Conservation (phyloP, 768 basidiomycete species). For the Trametes coccinea region DNA sequence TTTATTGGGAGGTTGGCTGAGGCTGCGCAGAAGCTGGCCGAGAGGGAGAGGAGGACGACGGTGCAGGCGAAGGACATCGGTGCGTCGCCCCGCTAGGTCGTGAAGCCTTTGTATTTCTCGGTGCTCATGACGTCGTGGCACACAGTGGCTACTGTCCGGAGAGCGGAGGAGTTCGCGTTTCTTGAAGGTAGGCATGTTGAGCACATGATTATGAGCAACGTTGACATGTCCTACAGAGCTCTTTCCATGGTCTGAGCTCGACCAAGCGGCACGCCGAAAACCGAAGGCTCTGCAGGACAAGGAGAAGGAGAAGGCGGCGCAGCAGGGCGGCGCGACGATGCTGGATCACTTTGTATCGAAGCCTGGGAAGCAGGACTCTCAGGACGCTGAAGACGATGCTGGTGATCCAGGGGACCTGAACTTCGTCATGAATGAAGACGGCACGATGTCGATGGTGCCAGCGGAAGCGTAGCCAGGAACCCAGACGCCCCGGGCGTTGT, state of each 20-base stretch:
- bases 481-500: too few species aligned
- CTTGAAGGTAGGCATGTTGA: constrained; percentile 57
- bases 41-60: constrained; percentile 68
- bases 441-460: constrained; percentile 47
- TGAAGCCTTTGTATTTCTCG: neutral
- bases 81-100: constrained; percentile 36
- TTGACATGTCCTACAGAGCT: constrained; percentile 44
- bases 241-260: constrained; percentile 51
- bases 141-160: constrained; percentile 60
- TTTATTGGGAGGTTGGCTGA: constrained; percentile 77
- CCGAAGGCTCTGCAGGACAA: constrained; percentile 34
- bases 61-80: constrained; percentile 82
- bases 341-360: constrained; percentile 51
- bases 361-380: constrained; percentile 22
- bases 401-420: constrained; percentile 31
- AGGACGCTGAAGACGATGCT: constrained; percentile 26
- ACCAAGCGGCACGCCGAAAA: constrained; percentile 46
- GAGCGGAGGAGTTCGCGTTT: constrained; percentile 75
- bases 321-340: constrained; percentile 38
- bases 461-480: neutral
- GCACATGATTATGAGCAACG: neutral
- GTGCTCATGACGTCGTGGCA: neutral
- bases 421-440: constrained; percentile 59
- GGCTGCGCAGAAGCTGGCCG: constrained; percentile 69
- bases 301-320: constrained; percentile 21